Base-by-base conservation (phyloP, 495 filamentous ascomycete species). In the Pyrenopolyporus hunteri region DNA sequence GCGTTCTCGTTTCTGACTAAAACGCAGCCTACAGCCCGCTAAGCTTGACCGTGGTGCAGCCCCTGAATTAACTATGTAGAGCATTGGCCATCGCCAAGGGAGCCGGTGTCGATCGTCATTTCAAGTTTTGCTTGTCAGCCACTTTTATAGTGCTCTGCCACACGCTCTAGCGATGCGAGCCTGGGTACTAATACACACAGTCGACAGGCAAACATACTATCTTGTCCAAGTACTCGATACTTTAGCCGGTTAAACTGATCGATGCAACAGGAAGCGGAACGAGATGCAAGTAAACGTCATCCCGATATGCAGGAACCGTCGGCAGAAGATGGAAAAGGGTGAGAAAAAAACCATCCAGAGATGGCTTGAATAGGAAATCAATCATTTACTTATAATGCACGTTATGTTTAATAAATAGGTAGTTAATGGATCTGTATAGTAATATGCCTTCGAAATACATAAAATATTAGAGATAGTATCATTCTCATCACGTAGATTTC, bases 221-320 rank as follows among this genome's bases (percentile, higher is more conserved):
- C 6, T 9, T 0, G 7, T 14, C 1, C 11, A 52, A 35, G 53
- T 53, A 53, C 26, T 43, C 16, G 6, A 4, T 8, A 20, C 32
- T 22, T 44, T 50, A 46, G 26, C 23, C 17, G 10, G 7, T 44
- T 39, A 46, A 10, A 31, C 59, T 51, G 35, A 36, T 58, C 28
- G 35, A 59, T 54, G 53, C 39, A 3, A 55, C 48, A 48, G 37
- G 17, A 52, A 29, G 3, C 29, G 36, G 22, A 22, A 5, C 43
- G 20, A 17, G 26, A 57, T 54, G 48, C 52, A 42, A 32, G 31
- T 23, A 55, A 54, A 65, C 62, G 62, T 65, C 62, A 65, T 59
- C 39, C 62, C 56, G 50, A 50, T 23, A 17, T 49, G 43, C 47
- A 55, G 54, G 54, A 40, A 19, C 33, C 16, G 28, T 55, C 35